These are phyloP conservation scores for Ramularia collo-cygni DNA, from an alignment of 2,329 filamentous ascomycete species.

Conservation along the genomic window DNA sequence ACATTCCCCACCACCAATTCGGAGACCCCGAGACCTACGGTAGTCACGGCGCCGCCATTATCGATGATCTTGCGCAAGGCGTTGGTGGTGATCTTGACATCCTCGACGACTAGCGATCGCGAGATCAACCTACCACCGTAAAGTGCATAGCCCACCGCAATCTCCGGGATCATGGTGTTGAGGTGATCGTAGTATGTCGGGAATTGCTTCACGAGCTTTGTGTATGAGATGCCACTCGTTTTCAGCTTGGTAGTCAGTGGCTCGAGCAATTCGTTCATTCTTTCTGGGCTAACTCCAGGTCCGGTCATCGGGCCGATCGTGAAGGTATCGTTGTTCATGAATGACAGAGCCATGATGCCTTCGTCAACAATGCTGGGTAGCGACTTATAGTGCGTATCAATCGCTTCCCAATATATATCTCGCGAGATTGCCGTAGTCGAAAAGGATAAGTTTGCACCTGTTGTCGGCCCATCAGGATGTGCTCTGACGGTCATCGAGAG, in stretches of 20 bases:
- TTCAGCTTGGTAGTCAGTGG: constrained; percentile 40
- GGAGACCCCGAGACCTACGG: constrained; percentile 2
- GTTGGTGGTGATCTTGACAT: constrained; percentile 28
- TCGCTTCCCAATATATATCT: constrained; percentile 28
- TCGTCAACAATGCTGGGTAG: constrained; percentile 46
- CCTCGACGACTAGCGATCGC: constrained; percentile 9
- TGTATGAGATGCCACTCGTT: constrained; percentile 30
- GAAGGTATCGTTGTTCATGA: constrained; percentile 42
- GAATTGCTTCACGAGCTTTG: constrained; percentile 4
- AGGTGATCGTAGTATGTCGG: constrained; percentile 5
- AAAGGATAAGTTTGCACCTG: constrained; percentile 42
- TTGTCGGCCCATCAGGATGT: constrained; percentile 39
- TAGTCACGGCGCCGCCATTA: constrained; percentile 16
- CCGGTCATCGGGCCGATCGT: constrained; percentile 42
- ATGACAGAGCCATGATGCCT: constrained; percentile 46
- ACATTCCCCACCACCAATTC: constrained; percentile 19
- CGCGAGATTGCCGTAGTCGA: constrained; percentile 16
- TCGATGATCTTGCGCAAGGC: constrained; percentile 32
- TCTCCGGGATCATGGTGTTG: constrained; percentile 6
- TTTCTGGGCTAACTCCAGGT: constrained; percentile 38
- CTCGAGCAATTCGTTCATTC: constrained; percentile 41
- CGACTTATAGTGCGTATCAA: constrained; percentile 42
- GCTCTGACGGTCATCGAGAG: constrained; percentile 49
- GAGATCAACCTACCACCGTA: constrained; percentile 9
- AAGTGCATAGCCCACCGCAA: not conserved